These are phyloP conservation scores for Vitis amurensis DNA, from an alignment of 164 flowering plant genomes.

Conservation along the genomic window DNA sequence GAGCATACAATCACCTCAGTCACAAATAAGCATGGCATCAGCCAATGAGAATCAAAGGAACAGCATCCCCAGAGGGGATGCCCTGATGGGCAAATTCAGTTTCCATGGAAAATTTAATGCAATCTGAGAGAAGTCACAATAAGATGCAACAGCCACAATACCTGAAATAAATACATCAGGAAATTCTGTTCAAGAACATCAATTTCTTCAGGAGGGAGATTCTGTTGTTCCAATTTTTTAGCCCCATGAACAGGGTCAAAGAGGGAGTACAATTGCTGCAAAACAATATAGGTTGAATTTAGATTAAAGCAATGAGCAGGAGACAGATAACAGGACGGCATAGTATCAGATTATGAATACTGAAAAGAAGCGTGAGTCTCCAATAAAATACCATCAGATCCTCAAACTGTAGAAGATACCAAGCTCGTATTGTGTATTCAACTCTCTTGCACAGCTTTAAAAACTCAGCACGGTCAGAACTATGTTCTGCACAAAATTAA, in stretches of 20 bases:
- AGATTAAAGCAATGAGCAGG: background rate
- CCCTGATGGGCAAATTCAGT: background rate
- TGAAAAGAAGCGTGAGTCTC: background rate
- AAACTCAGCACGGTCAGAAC: conserved; percentile 78
- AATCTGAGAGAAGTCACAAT: background rate
- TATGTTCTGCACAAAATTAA: conserved; percentile 44
- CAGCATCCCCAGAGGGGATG: too few species aligned
- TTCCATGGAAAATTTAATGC: background rate
- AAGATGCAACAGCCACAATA: conserved; percentile 8
- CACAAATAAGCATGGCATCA: too few species aligned
- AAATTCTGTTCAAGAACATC: conserved; percentile 91
- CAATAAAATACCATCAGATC: conserved; percentile 74
- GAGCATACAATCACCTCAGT: too few species aligned
- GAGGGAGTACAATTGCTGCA: conserved; percentile 88
- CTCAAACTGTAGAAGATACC: conserved; percentile 95
- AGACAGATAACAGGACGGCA: background rate
- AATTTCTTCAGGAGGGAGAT: conserved; percentile 58
- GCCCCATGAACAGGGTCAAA: conserved; percentile 82
- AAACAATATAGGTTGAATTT: background rate
- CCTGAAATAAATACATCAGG: conserved; percentile 75
- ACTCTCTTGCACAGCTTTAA: conserved; percentile 87
- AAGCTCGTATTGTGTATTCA: conserved; percentile 90
- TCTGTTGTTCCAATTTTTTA: conserved; percentile 78
- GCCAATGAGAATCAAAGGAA: too few species aligned
- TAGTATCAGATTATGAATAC: background rate